Conservation (phyloP, 371 early-diverging fungal genomes). For the Mortierella sp. region DNA sequence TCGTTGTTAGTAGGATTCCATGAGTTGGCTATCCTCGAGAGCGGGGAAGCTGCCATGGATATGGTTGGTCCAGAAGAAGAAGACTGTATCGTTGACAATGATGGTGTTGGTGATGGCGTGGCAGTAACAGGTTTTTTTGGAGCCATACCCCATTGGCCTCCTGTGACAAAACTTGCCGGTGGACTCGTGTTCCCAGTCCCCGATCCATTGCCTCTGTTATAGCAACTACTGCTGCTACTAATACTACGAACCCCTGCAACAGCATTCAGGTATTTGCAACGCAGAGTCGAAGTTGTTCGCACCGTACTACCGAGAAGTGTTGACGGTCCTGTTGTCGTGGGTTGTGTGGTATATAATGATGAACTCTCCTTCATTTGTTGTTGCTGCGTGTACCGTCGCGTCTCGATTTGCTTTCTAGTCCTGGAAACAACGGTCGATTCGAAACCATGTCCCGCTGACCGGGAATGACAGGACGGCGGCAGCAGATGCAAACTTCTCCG, state of each 20-base stretch:
- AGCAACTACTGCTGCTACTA: not conserved
- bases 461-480: too few species aligned
- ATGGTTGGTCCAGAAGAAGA: too few species aligned
- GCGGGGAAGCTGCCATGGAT: not conserved
- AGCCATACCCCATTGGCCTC: slow-evolving; percentile 3
- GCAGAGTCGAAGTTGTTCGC: not conserved
- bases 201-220: too few species aligned
- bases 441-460: too few species aligned
- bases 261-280: not conserved
- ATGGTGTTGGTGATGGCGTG: not conserved
- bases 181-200: not conserved
- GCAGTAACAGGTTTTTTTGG: not conserved
- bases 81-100: not conserved
- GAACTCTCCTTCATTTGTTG: not conserved
- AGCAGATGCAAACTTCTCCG: too few species aligned
- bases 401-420: too few species aligned
- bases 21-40: not conserved
- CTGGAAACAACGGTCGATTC: too few species aligned
- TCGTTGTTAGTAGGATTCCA: slow-evolving; percentile 31
- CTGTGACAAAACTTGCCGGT: slow-evolving; percentile 16
- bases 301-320: not conserved
- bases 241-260: not conserved
- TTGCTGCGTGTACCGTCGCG: not conserved
- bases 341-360: not conserved
- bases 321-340: not conserved